Evolutionary conservation across 768 basidiomycete species (phyloP).

Genomic region (Nidularia sp.): DNA sequence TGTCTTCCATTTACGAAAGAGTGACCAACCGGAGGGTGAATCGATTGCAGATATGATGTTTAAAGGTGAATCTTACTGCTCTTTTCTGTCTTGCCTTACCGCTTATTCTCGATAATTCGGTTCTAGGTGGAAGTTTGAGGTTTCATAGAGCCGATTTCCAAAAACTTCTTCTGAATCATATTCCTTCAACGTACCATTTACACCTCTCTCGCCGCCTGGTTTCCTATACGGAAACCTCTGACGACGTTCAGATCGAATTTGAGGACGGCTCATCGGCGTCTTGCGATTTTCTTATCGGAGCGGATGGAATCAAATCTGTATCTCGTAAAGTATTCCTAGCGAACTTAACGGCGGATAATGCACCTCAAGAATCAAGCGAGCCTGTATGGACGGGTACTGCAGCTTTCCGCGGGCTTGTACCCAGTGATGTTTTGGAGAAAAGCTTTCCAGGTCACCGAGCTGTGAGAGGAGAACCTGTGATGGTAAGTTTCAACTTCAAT

Average conservation of each 20-base stretch:
- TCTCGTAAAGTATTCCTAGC: constrained; percentile 8
- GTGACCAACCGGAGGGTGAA: constrained; percentile 25
- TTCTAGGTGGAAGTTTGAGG: constrained; percentile 18
- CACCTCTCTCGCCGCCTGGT: constrained; percentile 30
- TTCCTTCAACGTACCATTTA: constrained; percentile 19
- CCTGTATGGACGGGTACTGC: constrained; percentile 30
- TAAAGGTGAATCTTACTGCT: constrained; percentile 18
- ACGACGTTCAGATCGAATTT: constrained; percentile 26
- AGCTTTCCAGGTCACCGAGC: constrained; percentile 16
- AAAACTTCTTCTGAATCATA: constrained; percentile 20
- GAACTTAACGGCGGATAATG: neutral
- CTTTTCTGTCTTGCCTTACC: too few relatives aligned
- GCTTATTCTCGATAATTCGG: neutral
- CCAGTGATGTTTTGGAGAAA: constrained; percentile 14
- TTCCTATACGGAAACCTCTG: constrained; percentile 18
- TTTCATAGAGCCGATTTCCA: constrained; percentile 36
- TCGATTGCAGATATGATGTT: constrained; percentile 16
- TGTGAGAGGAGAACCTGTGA: constrained; percentile 10
- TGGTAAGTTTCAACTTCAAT: constrained; percentile 6
- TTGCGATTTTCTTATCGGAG: constrained; percentile 37
- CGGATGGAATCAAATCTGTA: constrained; percentile 34
- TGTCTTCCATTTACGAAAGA: constrained; percentile 22
- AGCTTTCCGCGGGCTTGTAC: constrained; percentile 28
- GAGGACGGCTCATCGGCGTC: constrained; percentile 25
- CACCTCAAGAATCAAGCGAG: constrained; percentile 13